Conservation (phyloP, 164 flowering plant species). For the Magnolia sinica region DNA sequence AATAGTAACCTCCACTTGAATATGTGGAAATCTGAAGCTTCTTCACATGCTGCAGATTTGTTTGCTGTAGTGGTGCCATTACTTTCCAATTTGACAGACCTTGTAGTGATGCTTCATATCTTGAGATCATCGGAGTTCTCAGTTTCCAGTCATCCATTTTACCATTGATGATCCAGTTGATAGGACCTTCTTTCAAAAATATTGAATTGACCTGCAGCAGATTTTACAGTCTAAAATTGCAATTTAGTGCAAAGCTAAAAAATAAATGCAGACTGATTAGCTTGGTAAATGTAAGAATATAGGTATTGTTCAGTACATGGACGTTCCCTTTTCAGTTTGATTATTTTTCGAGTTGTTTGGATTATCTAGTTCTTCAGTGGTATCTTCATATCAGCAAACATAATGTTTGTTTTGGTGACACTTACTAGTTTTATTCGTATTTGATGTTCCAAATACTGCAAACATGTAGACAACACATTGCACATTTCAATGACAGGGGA, state of each 20-base stretch:
- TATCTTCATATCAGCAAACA: background rate
- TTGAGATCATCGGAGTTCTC: background rate
- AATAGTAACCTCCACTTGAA: background rate
- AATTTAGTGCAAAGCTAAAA: too few species aligned
- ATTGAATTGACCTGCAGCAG: too few species aligned
- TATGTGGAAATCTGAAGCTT: slow-evolving; percentile 2
- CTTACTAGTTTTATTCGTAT: background rate
- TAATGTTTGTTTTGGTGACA: background rate
- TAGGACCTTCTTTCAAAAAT: background rate
- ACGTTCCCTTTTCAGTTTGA: background rate
- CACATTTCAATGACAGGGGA: background rate
- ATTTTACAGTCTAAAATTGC: too few species aligned
- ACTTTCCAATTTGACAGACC: background rate
- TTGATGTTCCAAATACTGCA: background rate
- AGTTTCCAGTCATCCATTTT: background rate
- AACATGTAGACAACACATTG: background rate
- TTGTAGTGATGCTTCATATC: background rate
- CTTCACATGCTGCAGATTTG: background rate
- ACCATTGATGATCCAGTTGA: background rate
- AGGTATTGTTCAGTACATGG: background rate
- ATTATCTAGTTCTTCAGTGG: background rate
- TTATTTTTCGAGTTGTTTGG: background rate
- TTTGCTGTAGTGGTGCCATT: background rate
- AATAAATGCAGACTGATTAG: too few species aligned
- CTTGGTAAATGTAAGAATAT: background rate